A percentile compares a stretch with the other conserved stretches of the same genome.
Evolutionary conservation across 768 basidiomycete species (phyloP).

Genomic region (Xanthoconium purpureum): DNA sequence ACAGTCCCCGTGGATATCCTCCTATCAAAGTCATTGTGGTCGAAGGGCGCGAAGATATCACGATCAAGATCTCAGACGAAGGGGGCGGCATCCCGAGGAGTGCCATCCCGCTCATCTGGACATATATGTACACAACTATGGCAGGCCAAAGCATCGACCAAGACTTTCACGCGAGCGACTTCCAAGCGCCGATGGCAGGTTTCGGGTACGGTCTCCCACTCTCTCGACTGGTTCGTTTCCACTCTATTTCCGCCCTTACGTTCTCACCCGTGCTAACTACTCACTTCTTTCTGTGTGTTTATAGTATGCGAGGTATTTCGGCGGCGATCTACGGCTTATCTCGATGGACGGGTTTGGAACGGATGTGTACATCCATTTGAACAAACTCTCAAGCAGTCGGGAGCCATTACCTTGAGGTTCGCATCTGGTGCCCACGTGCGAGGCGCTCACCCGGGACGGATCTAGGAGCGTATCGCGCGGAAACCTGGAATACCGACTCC

Average conservation of each 20-base stretch:
- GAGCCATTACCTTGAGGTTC: slow-evolving; percentile 22
- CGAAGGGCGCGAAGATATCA: slow-evolving; percentile 96
- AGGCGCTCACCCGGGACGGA: background rate
- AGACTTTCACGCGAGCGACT: slow-evolving; percentile 78
- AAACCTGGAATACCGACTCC: background rate
- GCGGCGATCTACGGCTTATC: slow-evolving; percentile 88
- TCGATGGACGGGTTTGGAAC: slow-evolving; percentile 99
- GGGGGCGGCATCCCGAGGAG: slow-evolving; percentile 85
- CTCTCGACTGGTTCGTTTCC: slow-evolving; percentile 71
- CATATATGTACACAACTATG: slow-evolving; percentile 96
- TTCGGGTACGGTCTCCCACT: slow-evolving; percentile 94
- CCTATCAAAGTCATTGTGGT: slow-evolving; percentile 62
- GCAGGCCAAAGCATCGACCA: slow-evolving; percentile 66
- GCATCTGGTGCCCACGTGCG: background rate
- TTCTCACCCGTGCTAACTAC: slow-evolving; percentile 25
- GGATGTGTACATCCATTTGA: slow-evolving; percentile 91
- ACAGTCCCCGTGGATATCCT: slow-evolving; percentile 17
- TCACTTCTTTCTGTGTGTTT: background rate
- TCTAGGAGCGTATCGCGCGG: background rate
- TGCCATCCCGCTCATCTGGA: slow-evolving; percentile 95
- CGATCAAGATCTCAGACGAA: slow-evolving; percentile 98
- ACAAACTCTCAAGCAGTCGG: slow-evolving; percentile 63
- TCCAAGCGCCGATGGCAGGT: slow-evolving; percentile 98
- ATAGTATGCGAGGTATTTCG: slow-evolving; percentile 93
- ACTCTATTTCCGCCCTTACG: slow-evolving; percentile 63